These are phyloP conservation scores for Ceratocystis harringtonii DNA, from an alignment of 2,329 filamentous ascomycete species.

Conservation along the genomic window DNA sequence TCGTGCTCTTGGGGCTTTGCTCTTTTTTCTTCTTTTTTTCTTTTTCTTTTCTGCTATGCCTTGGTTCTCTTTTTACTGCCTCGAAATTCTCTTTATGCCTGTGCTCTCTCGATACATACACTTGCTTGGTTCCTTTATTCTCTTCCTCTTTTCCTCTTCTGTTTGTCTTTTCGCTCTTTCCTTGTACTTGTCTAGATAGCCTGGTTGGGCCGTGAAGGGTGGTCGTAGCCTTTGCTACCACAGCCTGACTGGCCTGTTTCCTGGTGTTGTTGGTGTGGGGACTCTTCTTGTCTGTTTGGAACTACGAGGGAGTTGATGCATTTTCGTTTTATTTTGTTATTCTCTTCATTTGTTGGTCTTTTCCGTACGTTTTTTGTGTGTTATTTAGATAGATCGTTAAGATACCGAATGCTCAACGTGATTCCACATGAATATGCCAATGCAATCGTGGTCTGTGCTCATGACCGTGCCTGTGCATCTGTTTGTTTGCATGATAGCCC, in stretches of 20 bases:
- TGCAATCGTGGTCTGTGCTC: background rate
- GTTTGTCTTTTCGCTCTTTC: too few species aligned
- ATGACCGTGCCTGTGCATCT: too few species aligned
- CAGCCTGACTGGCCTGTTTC: background rate
- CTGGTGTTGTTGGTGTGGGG: background rate
- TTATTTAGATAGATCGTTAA: background rate
- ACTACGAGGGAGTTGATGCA: too few species aligned
- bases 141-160: background rate
- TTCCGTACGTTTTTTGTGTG: background rate
- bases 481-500: too few species aligned
- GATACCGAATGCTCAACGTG: background rate
- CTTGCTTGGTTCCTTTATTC: background rate
- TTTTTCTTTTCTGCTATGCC: background rate
- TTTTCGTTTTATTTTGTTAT: background rate
- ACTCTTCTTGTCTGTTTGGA: too few species aligned
- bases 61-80: background rate
- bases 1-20: background rate
- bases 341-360: background rate
- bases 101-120: background rate
- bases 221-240: background rate
- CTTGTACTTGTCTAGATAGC: background rate
- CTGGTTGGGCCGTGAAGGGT: background rate
- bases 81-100: constrained; percentile 4
- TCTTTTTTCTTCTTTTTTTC: background rate
- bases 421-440: background rate